phyloP scores from a whole-genome alignment of 331 rosid species.

The Erythrophleum ivorense region DNA sequence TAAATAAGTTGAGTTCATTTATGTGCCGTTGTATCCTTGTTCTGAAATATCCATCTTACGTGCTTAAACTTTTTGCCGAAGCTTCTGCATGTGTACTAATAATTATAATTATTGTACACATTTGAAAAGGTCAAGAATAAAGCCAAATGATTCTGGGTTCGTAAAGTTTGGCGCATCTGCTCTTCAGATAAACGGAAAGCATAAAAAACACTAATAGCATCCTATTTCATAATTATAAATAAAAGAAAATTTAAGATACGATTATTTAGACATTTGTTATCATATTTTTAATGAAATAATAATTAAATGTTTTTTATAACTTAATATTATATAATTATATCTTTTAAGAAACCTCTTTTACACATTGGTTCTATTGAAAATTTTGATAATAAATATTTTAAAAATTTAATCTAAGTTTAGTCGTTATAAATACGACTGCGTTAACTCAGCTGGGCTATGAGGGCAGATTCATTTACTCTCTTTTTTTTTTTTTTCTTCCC shows the following conservation, averaged over 20 bases:
- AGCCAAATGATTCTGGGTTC: constrained; percentile 28
- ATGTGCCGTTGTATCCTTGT: constrained; percentile 23
- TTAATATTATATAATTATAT: too few species aligned
- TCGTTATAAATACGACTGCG: too few species aligned
- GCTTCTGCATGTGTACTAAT: constrained; percentile 22
- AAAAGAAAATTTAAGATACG: too few species aligned
- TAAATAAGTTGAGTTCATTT: constrained; percentile 24
- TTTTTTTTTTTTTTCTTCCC: too few species aligned
- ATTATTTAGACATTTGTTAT: too few species aligned
- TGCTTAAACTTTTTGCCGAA: constrained; percentile 24
- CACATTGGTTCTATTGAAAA: too few species aligned
- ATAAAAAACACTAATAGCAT: neutral
- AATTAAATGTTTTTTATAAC: too few species aligned
- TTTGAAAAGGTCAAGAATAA: constrained; percentile 19
- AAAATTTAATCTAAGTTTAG: too few species aligned
- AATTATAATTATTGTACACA: constrained; percentile 2
- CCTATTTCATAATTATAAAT: neutral
- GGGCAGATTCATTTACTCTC: too few species aligned
- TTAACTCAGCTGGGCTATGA: too few species aligned
- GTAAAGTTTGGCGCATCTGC: constrained; percentile 13
- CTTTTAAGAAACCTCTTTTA: too few species aligned
- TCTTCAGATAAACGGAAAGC: constrained; percentile 22
- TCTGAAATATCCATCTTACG: constrained; percentile 13
- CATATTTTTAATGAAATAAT: neutral
- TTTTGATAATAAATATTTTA: too few species aligned